Conservation (phyloP, 805 yeast species). For the Saturnispora quitensis region DNA sequence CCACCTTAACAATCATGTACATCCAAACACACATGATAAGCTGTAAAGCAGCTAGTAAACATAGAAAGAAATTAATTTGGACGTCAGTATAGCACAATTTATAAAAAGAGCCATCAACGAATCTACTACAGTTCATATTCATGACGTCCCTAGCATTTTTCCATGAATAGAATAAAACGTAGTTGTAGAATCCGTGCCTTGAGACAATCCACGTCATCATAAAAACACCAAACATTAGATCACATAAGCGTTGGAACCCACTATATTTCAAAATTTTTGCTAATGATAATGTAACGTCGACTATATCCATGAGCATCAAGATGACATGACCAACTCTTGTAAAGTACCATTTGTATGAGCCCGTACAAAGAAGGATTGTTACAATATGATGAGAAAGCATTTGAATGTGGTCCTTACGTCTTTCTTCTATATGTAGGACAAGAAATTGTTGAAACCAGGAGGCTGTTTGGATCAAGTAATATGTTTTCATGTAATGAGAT, state of each 20-base stretch:
- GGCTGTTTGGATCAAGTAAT: conserved; percentile 64
- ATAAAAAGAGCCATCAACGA: conserved; percentile 12
- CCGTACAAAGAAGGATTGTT: conserved; percentile 56
- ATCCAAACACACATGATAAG: conserved; percentile 63
- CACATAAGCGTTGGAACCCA: conserved; percentile 53
- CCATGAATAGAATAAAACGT: conserved; percentile 52
- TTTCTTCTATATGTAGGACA: conserved; percentile 67
- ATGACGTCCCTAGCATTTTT: conserved; percentile 36
- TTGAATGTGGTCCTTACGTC: conserved; percentile 74
- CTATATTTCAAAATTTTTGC: conserved; percentile 77
- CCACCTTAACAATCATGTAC: conserved; percentile 62
- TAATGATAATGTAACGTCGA: conserved; percentile 58
- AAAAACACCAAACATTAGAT: conserved; percentile 57
- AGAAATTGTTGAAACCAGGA: conserved; percentile 76
- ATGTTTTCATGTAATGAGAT: conserved; percentile 45
- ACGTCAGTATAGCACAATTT: conserved; percentile 41
- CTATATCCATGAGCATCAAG: conserved; percentile 73
- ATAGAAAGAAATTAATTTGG: conserved; percentile 39
- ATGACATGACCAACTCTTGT: conserved; percentile 73
- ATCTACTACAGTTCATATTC: conserved; percentile 35
- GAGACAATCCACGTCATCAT: conserved; percentile 58
- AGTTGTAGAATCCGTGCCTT: conserved; percentile 69
- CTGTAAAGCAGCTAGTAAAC: conserved; percentile 58
- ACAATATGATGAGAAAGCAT: conserved; percentile 87
- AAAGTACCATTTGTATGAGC: conserved; percentile 67